Percentiles rank a stretch among this genome's conserved stretches.
Conservation (phyloP, 2,329 filamentous ascomycete species). For the Amauroascus niger region DNA sequence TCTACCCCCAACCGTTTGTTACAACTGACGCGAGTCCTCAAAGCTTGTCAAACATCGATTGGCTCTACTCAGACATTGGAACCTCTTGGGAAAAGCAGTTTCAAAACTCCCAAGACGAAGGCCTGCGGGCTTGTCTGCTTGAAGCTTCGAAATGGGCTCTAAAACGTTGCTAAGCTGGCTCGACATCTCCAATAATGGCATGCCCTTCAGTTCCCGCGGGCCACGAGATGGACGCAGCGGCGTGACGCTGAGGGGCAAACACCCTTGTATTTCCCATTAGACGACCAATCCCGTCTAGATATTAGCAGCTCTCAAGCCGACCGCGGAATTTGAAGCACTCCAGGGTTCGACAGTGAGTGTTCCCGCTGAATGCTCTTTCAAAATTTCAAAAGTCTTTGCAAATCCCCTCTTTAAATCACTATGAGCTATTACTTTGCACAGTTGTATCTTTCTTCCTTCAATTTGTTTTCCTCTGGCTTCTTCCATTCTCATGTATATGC, state of each 20-base stretch:
- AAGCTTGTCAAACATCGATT: not conserved
- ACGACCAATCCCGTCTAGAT: not conserved
- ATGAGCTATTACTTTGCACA: not conserved
- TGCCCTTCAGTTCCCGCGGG: not conserved
- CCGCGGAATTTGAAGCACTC: not conserved
- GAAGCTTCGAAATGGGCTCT: not conserved
- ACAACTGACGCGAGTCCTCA: not conserved
- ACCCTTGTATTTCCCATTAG: not conserved
- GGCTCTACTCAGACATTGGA: not conserved
- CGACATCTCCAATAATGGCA: not conserved
- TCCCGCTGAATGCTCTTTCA: not conserved
- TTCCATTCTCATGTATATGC: not conserved
- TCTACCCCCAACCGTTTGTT: too few relatives aligned
- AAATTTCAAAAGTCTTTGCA: not conserved
- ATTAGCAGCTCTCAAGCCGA: not conserved
- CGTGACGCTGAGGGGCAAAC: not conserved
- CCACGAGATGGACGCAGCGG: not conserved
- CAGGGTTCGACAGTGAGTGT: not conserved
- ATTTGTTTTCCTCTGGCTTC: not conserved
- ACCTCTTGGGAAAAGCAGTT: not conserved
- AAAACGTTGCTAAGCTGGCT: not conserved
- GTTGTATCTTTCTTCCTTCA: not conserved
- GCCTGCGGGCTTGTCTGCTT: not conserved
- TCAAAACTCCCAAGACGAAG: not conserved
- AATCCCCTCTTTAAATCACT: not conserved